Percentiles rank a stretch among this genome's conserved stretches.
Conservation (phyloP, 2,329 filamentous ascomycete genomes). For the Fusarium tuaranense region DNA sequence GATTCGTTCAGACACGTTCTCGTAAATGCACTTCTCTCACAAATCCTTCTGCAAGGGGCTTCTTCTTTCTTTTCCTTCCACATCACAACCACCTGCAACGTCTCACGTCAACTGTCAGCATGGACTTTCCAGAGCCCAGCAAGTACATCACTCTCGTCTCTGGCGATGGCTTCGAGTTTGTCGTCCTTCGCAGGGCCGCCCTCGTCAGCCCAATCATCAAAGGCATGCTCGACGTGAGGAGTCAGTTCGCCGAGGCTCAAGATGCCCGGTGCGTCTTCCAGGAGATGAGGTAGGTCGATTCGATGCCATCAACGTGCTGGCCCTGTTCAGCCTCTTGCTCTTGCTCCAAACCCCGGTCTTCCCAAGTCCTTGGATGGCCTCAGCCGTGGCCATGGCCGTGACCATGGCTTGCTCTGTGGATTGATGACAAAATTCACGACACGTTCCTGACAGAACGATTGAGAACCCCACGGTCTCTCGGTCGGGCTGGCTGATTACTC, state of each 20-base stretch:
- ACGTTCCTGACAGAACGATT: slow-evolving; percentile 61
- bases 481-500: slow-evolving; percentile 62
- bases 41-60: slow-evolving; percentile 20
- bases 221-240: slow-evolving; percentile 78
- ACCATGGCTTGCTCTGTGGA: slow-evolving; percentile 32
- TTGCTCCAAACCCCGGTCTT: slow-evolving; percentile 8
- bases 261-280: slow-evolving; percentile 75
- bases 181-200: slow-evolving; percentile 77
- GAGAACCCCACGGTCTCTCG: slow-evolving; percentile 28
- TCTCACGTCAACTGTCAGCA: slow-evolving; percentile 16
- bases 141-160: slow-evolving; percentile 85
- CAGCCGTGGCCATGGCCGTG: not conserved
- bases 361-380: slow-evolving; percentile 1
- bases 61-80: slow-evolving; percentile 18
- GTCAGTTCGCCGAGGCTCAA: slow-evolving; percentile 74
- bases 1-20: slow-evolving; percentile 28
- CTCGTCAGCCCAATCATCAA: slow-evolving; percentile 78
- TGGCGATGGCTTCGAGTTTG: slow-evolving; percentile 81
- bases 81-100: not conserved
- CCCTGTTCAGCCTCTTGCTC: slow-evolving; percentile 1
- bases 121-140: slow-evolving; percentile 52
- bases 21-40: slow-evolving; percentile 23
- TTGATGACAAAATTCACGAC: slow-evolving; percentile 56
- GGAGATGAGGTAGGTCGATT: slow-evolving; percentile 74
- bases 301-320: slow-evolving; percentile 25